phyloP scores from a whole-genome alignment of 73 alveolate genomes.

The Blepharisma stoltei region DNA sequence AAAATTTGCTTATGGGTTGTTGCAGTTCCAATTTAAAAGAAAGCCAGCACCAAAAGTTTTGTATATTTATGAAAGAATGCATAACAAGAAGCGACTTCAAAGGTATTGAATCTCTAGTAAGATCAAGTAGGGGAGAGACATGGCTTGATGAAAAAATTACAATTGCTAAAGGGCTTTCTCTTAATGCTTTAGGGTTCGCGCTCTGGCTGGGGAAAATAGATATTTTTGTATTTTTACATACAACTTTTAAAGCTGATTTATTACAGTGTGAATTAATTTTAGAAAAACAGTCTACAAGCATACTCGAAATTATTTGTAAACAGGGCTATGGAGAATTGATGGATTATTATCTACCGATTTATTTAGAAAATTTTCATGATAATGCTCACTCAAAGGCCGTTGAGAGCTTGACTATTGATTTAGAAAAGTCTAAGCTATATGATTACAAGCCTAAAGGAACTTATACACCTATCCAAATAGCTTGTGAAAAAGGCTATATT shows the following conservation, averaged over 20 bases:
- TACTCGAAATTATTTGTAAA: neutral
- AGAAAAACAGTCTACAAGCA: neutral
- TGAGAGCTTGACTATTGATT: neutral
- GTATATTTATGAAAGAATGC: too few species aligned
- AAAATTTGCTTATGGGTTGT: too few species aligned
- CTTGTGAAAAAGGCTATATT: conserved; percentile 27
- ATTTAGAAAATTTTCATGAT: neutral
- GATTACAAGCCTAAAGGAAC: neutral
- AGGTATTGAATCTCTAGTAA: too few species aligned
- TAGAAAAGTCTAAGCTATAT: neutral
- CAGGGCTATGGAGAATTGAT: neutral
- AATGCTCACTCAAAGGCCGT: neutral
- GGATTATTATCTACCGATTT: conserved; percentile 18
- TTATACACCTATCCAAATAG: conserved; percentile 6
- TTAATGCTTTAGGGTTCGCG: conserved; percentile 6
- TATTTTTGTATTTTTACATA: neutral
- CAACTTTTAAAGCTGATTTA: neutral
- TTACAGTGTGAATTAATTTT: neutral
- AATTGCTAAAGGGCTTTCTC: neutral
- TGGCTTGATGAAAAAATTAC: neutral
- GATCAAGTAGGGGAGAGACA: too few species aligned
- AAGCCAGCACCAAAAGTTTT: too few species aligned
- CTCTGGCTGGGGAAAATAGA: neutral
- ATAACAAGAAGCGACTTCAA: too few species aligned
- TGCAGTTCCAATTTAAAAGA: too few species aligned